Conservation (phyloP, 78 protist genomes). For the Emiliania huxleyi region DNA sequence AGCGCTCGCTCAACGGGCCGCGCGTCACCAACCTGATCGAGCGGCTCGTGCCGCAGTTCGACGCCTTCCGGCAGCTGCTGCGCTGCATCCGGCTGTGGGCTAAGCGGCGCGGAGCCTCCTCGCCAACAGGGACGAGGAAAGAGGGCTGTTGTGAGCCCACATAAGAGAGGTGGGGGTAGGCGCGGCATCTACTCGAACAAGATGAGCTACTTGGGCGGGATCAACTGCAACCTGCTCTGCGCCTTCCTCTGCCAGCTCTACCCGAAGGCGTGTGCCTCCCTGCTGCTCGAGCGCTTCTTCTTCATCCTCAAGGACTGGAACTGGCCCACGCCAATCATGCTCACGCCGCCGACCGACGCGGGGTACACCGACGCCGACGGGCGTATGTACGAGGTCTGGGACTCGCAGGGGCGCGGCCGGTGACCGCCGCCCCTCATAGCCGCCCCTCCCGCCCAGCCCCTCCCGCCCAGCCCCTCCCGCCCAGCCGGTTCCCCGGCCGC, state of each 20-base stretch:
- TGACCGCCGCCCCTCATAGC: too few relatives aligned
- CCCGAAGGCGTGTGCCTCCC: slow-evolving; percentile 86
- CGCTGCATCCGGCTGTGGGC: slow-evolving; percentile 95
- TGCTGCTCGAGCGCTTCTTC: slow-evolving; percentile 86
- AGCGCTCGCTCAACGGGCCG: slow-evolving; percentile 51
- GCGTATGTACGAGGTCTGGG: neutral
- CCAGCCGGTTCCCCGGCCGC: too few relatives aligned
- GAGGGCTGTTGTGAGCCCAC: too few relatives aligned
- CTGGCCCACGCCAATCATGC: neutral
- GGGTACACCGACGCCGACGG: neutral
- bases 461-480: too few relatives aligned
- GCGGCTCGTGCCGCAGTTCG: slow-evolving; percentile 80
- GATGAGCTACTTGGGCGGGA: slow-evolving; percentile 87
- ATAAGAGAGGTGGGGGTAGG: too few relatives aligned
- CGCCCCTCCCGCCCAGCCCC: too few relatives aligned
- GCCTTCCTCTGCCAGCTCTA: slow-evolving; percentile 92
- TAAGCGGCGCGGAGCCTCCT: slow-evolving; percentile 60
- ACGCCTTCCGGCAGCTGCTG: slow-evolving; percentile 80
- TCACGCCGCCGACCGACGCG: neutral
- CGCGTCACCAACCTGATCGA: slow-evolving; percentile 90
- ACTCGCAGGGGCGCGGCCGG: neutral
- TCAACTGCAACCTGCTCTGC: slow-evolving; percentile 90
- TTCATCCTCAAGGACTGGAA: slow-evolving; percentile 71
- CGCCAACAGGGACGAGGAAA: too few relatives aligned
- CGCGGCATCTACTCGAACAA: slow-evolving; percentile 88